These are phyloP conservation scores for Aphanomyces cochlioides DNA, from an alignment of 352 stramenopile genomes.

Conservation along the genomic window DNA sequence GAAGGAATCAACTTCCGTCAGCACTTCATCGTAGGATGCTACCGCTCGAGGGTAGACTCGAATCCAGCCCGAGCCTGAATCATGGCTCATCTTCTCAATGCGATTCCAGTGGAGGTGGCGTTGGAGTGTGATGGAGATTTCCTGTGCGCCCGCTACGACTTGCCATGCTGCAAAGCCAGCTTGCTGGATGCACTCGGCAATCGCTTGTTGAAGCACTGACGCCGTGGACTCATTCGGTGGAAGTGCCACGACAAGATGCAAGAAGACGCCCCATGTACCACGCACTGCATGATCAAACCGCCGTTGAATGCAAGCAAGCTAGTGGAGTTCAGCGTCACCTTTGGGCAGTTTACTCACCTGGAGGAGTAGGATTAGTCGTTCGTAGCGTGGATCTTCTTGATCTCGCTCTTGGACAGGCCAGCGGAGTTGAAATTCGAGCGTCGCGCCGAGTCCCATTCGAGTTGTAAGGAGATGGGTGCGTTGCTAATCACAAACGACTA, in stretches of 20 bases:
- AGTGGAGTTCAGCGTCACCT: not conserved
- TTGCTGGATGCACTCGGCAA: slow-evolving; percentile 75
- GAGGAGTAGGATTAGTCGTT: slow-evolving; percentile 81
- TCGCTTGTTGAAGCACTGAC: slow-evolving; percentile 55
- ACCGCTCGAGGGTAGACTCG: slow-evolving; percentile 81
- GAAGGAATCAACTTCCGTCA: slow-evolving; percentile 69
- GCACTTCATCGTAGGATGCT: slow-evolving; percentile 67
- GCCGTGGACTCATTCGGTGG: slow-evolving; percentile 47
- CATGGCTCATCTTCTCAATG: slow-evolving; percentile 84
- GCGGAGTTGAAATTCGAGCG: slow-evolving; percentile 77
- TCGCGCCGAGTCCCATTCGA: slow-evolving; percentile 79
- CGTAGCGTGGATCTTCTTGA: slow-evolving; percentile 84
- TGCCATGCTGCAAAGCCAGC: slow-evolving; percentile 82
- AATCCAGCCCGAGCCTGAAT: slow-evolving; percentile 80
- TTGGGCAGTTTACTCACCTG: slow-evolving; percentile 33
- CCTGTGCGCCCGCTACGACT: slow-evolving; percentile 75
- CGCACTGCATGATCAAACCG: slow-evolving; percentile 66
- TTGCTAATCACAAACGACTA: slow-evolving; percentile 32
- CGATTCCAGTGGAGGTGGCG: slow-evolving; percentile 85
- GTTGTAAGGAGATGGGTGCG: slow-evolving; percentile 75
- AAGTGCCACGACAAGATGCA: slow-evolving; percentile 78
- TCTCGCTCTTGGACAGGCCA: slow-evolving; percentile 84
- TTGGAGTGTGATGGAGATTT: slow-evolving; percentile 85
- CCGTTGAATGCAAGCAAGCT: slow-evolving; percentile 73
- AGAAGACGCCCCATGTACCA: slow-evolving; percentile 79